These are phyloP conservation scores for Rhodotorula babjevae DNA, from an alignment of 768 basidiomycete species.

Conservation along the genomic window DNA sequence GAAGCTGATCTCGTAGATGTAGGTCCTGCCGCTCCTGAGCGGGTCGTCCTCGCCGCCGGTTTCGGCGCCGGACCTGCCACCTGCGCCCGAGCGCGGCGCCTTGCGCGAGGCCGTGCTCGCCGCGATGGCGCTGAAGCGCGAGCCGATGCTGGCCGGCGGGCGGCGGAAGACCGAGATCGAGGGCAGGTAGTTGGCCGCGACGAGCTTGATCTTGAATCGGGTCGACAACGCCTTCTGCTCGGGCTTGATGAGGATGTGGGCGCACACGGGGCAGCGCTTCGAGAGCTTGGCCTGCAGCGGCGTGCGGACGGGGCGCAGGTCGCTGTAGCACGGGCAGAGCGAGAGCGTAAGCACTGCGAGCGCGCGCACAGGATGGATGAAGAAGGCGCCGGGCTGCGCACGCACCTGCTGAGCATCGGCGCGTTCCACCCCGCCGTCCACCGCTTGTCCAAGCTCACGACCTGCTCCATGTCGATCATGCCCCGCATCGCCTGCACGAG, in stretches of 20 bases:
- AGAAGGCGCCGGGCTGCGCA: conserved; percentile 17
- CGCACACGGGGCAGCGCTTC: conserved; percentile 88
- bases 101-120: conserved; percentile 32
- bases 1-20: conserved; percentile 81
- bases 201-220: conserved; percentile 94
- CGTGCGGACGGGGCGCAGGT: conserved; percentile 80
- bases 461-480: conserved; percentile 52
- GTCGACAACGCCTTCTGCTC: conserved; percentile 94
- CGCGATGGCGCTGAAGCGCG: conserved; percentile 33
- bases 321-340: conserved; percentile 51
- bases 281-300: conserved; percentile 89
- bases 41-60: conserved; percentile 45
- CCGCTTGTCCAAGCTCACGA: conserved; percentile 69
- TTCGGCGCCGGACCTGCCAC: conserved; percentile 47
- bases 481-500: conserved; percentile 64
- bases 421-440: conserved; percentile 76
- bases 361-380: background rate
- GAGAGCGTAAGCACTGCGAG: background rate
- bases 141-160: conserved; percentile 46
- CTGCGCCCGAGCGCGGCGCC: conserved; percentile 47
- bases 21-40: conserved; percentile 72
- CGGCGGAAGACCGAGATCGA: conserved; percentile 61
- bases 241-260: conserved; percentile 95
- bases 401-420: conserved; percentile 63
- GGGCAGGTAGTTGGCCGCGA: conserved; percentile 90